Conservation (phyloP, 768 basidiomycete species). For the Rhizopogon salebrosus region DNA sequence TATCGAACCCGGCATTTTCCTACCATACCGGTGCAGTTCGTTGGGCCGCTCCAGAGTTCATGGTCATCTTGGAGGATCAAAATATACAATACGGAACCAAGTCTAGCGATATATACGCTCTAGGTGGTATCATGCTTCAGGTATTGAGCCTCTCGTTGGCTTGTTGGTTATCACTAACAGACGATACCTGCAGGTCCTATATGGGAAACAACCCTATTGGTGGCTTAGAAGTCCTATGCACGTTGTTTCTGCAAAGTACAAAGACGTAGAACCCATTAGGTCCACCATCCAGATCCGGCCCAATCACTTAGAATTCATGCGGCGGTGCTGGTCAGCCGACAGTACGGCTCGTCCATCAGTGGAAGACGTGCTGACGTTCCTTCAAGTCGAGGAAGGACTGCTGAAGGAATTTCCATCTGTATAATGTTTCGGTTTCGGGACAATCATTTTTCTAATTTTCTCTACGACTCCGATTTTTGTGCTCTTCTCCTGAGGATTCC, state of each 20-base stretch:
- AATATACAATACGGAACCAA: constrained; percentile 5
- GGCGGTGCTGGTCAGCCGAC: constrained; percentile 23
- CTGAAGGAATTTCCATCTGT: neutral
- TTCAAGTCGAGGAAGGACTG: neutral
- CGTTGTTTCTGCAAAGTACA: constrained; percentile 15
- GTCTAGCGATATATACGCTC: constrained; percentile 16
- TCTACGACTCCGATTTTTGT: too few relatives aligned
- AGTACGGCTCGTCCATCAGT: too few relatives aligned
- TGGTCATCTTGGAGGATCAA: neutral
- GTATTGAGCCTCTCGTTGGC: constrained; percentile 2
- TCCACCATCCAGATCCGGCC: constrained; percentile 2
- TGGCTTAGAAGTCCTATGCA: too few relatives aligned
- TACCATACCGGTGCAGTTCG: constrained; percentile 13
- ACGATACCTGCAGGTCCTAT: constrained; percentile 19
- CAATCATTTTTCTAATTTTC: neutral
- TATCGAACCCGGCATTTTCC: constrained; percentile 23
- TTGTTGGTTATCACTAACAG: neutral
- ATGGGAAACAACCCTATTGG: constrained; percentile 17
- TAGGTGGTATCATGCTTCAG: constrained; percentile 16
- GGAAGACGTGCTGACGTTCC: constrained; percentile 13
- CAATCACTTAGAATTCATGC: constrained; percentile 16
- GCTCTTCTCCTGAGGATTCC: too few relatives aligned
- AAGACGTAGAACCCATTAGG: constrained; percentile 8
- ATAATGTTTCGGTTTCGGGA: neutral
- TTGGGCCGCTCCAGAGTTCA: too few relatives aligned